Evolutionary conservation across 2,329 filamentous ascomycete species (phyloP).

Genomic region (Tolypocladium capitatum): DNA sequence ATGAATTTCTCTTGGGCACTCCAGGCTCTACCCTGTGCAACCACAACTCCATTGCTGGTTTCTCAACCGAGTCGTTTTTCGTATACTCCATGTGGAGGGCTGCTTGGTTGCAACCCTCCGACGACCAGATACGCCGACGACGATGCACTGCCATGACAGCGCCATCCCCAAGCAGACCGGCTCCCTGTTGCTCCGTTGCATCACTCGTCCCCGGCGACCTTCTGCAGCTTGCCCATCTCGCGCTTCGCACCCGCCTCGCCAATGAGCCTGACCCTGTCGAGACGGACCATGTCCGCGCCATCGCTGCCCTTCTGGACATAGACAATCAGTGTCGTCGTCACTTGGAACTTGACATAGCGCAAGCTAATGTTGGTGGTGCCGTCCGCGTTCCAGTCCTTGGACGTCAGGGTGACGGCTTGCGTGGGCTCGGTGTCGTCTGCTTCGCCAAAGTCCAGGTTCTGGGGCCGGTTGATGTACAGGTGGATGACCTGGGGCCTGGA

Average conservation of each 20-base stretch:
- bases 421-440: constrained; percentile 75
- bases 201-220: constrained; percentile 66
- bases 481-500: constrained; percentile 74
- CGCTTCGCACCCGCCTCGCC: constrained; percentile 87
- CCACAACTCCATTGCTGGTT: background rate
- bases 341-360: constrained; percentile 96
- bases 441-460: constrained; percentile 90
- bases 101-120: background rate
- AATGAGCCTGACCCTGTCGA: constrained; percentile 68
- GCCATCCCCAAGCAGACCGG: background rate
- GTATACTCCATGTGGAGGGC: background rate
- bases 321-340: constrained; percentile 70
- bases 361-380: constrained; percentile 61
- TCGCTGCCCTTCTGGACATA: constrained; percentile 82
- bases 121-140: background rate
- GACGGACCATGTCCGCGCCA: constrained; percentile 69
- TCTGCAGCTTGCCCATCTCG: constrained; percentile 89
- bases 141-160: background rate
- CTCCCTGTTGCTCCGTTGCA: background rate
- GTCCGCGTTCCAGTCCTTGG: constrained; percentile 69
- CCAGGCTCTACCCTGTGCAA: background rate
- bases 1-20: background rate
- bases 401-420: constrained; percentile 62
- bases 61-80: background rate
- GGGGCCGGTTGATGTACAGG: constrained; percentile 76